Evolutionary conservation across 106 monocot genomes (phyloP).

Genomic region (Hemerocallis citrina): DNA sequence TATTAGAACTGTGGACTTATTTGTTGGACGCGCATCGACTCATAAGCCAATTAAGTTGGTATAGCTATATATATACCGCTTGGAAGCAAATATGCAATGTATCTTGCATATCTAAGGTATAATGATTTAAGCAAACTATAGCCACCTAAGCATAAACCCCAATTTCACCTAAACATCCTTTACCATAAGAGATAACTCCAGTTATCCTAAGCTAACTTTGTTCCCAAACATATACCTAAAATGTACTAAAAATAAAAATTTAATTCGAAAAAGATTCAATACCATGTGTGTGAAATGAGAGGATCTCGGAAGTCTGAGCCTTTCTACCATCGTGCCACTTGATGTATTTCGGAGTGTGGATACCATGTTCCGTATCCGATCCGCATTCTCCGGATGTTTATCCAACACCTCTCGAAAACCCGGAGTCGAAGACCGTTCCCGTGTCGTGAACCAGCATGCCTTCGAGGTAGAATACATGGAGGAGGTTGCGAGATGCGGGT

Average conservation of each 20-base stretch:
- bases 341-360: constrained; percentile 74
- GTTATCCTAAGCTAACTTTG: too few species aligned
- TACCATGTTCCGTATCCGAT: constrained; percentile 81
- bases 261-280: not conserved
- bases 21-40: too few species aligned
- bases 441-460: constrained; percentile 72
- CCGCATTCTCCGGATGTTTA: constrained; percentile 84
- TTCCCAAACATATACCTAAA: too few species aligned
- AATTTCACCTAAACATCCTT: too few species aligned
- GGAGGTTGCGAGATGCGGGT: constrained; percentile 1
- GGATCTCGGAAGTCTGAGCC: constrained; percentile 54
- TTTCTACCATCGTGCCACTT: constrained; percentile 55
- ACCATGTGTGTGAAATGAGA: constrained; percentile 76
- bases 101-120: too few species aligned
- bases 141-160: too few species aligned
- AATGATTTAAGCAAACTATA: too few species aligned
- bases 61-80: too few species aligned
- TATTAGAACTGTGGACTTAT: too few species aligned
- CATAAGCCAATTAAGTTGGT: too few species aligned
- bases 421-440: constrained; percentile 69
- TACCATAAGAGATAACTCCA: too few species aligned
- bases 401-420: constrained; percentile 87
- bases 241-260: not conserved
- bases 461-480: constrained; percentile 84
- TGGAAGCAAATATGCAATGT: too few species aligned